A percentile compares a stretch with the other conserved stretches of the same genome.
Evolutionary conservation across 140 eudicot species (phyloP).

Genomic region (Oenanthe javanica): DNA sequence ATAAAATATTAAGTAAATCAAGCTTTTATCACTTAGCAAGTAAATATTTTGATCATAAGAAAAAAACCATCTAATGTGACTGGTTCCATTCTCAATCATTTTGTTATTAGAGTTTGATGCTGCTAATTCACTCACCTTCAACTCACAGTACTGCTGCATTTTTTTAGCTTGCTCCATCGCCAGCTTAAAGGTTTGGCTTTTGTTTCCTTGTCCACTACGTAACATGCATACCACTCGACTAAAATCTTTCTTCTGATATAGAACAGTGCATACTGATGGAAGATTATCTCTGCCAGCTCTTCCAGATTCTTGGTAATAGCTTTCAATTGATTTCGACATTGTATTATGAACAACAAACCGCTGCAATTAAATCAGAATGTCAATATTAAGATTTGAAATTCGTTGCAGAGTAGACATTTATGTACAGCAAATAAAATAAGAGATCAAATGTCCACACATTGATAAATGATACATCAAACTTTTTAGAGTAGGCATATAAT

Average conservation of each 20-base stretch:
- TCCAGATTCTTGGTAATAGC: slow-evolving; percentile 98
- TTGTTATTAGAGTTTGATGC: neutral
- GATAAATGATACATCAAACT: neutral
- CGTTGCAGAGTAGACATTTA: neutral
- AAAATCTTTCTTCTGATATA: slow-evolving; percentile 93
- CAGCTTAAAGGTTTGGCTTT: slow-evolving; percentile 50
- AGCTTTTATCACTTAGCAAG: neutral
- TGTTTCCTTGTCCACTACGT: slow-evolving; percentile 62
- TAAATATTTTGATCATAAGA: neutral
- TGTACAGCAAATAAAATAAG: neutral
- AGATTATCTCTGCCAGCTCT: slow-evolving; percentile 94
- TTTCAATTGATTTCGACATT: slow-evolving; percentile 91
- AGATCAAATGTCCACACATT: neutral
- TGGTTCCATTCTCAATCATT: neutral
- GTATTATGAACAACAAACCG: slow-evolving; percentile 95
- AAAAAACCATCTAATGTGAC: neutral
- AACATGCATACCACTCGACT: slow-evolving; percentile 91
- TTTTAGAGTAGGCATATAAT: neutral
- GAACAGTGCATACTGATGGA: slow-evolving; percentile 59
- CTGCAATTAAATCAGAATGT: slow-evolving; percentile 34
- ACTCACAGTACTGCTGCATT: slow-evolving; percentile 84
- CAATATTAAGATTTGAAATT: neutral
- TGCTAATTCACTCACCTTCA: slow-evolving; percentile 42
- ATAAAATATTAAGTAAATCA: neutral
- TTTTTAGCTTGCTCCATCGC: slow-evolving; percentile 94